Evolutionary conservation across 306 rosid genomes (phyloP).

Genomic region (Alnus rubra): DNA sequence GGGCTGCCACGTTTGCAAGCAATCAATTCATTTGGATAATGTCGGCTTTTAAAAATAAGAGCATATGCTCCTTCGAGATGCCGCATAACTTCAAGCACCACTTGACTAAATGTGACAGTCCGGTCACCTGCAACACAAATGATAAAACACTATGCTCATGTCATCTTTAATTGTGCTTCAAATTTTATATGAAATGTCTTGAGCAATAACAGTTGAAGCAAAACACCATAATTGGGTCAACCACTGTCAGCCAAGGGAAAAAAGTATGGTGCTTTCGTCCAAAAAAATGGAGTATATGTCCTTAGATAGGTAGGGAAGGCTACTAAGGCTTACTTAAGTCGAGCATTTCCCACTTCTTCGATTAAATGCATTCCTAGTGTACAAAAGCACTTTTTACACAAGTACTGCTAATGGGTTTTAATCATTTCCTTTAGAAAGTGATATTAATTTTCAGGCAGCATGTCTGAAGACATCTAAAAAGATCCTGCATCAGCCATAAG

Average conservation of each 20-base stretch:
- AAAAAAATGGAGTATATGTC: not conserved
- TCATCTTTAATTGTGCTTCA: conserved; percentile 17
- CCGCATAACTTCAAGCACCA: conserved; percentile 97
- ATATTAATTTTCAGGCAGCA: not conserved
- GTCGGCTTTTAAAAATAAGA: conserved; percentile 86
- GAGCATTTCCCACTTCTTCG: not conserved
- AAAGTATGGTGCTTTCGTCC: not conserved
- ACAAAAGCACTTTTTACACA: not conserved
- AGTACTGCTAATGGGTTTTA: not conserved
- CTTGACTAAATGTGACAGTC: conserved; percentile 85
- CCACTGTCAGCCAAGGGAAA: not conserved
- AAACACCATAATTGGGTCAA: not conserved
- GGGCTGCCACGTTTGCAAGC: conserved; percentile 99
- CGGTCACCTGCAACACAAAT: conserved; percentile 63
- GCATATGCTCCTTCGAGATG: conserved; percentile 99
- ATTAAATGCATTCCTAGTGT: not conserved
- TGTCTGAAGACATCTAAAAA: not conserved
- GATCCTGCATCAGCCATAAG: not conserved
- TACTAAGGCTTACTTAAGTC: not conserved
- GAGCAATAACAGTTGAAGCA: not conserved
- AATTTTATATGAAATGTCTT: conserved; percentile 6
- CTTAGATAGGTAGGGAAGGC: not conserved
- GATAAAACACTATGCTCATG: conserved; percentile 34
- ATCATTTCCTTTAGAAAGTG: not conserved
- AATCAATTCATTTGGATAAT: conserved; percentile 94